A percentile compares a stretch with the other conserved stretches of the same genome.
These are phyloP conservation scores for Coemansia sp. DNA, from an alignment of 192 early-diverging fungal species.

Conservation along the genomic window DNA sequence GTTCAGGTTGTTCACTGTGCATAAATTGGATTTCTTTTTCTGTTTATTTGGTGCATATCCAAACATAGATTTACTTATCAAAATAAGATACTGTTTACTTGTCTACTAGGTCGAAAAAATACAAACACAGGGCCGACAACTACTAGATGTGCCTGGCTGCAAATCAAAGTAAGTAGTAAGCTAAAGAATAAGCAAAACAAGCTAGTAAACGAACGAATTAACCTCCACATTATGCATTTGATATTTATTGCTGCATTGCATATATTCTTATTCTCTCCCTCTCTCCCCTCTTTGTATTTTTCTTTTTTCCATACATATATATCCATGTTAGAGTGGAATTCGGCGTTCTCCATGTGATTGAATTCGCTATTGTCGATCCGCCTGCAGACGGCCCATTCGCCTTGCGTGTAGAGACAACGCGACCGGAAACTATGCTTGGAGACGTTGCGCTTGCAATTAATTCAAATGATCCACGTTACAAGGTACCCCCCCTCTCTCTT, in stretches of 20 bases:
- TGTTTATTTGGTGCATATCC: not conserved
- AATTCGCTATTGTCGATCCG: conserved; percentile 79
- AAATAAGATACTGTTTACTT: not conserved
- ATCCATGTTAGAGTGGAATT: conserved; percentile 78
- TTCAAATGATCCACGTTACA: conserved; percentile 82
- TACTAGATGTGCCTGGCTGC: conserved; percentile 74
- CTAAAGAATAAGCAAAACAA: not conserved
- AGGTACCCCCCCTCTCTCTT: conserved; percentile 34
- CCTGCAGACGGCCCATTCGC: conserved; percentile 52
- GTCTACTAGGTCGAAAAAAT: conserved; percentile 68
- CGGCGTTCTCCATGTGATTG: conserved; percentile 86
- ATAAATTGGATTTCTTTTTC: not conserved
- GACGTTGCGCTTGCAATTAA: conserved; percentile 94
- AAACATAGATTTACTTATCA: conserved; percentile 1
- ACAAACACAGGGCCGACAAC: conserved; percentile 67
- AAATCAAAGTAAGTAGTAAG: conserved; percentile 63
- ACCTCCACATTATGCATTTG: not conserved
- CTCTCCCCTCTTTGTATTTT: not conserved
- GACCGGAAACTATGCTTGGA: conserved; percentile 97
- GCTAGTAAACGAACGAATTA: not conserved
- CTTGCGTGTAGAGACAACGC: conserved; percentile 92
- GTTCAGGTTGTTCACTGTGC: not conserved
- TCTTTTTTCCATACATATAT: not conserved
- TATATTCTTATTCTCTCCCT: not conserved
- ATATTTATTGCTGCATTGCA: conserved; percentile 2